phyloP scores from a whole-genome alignment of 495 filamentous ascomycete genomes.

The Filosporella fistucella region DNA sequence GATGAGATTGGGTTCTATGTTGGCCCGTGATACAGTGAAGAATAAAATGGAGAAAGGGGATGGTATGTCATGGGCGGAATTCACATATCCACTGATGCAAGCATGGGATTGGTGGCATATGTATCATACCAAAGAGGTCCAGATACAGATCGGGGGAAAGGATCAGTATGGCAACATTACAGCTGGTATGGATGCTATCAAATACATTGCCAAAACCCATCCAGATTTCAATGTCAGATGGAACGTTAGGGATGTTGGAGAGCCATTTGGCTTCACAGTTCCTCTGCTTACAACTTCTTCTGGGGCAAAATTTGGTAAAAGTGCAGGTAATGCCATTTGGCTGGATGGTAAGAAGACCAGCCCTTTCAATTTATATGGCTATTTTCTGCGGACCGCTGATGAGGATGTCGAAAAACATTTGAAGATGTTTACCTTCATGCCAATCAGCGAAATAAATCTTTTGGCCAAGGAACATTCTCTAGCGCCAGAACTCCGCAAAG shows the following conservation, averaged over 20 bases:
- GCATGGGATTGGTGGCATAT: slow-evolving; percentile 96
- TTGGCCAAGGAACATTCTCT: slow-evolving; percentile 62
- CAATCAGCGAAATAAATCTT: slow-evolving; percentile 54
- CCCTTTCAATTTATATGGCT: slow-evolving; percentile 80
- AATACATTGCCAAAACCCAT: slow-evolving; percentile 57
- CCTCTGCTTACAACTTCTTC: slow-evolving; percentile 81
- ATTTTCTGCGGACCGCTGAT: slow-evolving; percentile 82
- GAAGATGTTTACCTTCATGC: slow-evolving; percentile 88
- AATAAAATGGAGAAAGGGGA: slow-evolving; percentile 72
- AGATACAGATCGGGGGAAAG: slow-evolving; percentile 87
- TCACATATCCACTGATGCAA: slow-evolving; percentile 88
- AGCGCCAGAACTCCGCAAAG: slow-evolving; percentile 64
- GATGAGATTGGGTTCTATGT: slow-evolving; percentile 78
- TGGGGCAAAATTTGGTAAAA: slow-evolving; percentile 94
- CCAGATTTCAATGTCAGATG: slow-evolving; percentile 26
- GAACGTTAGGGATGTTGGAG: slow-evolving; percentile 23
- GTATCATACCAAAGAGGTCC: slow-evolving; percentile 55
- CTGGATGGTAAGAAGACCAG: slow-evolving; percentile 76
- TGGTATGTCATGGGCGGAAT: slow-evolving; percentile 92
- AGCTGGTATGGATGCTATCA: slow-evolving; percentile 80
- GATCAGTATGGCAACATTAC: slow-evolving; percentile 98
- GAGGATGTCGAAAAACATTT: slow-evolving; percentile 73
- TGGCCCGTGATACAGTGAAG: slow-evolving; percentile 86
- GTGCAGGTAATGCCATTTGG: slow-evolving; percentile 92
- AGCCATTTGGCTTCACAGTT: slow-evolving; percentile 79